Base-by-base conservation (phyloP, 1,284 basidiomycete genomes). In the Leucoagaricus sp. region DNA sequence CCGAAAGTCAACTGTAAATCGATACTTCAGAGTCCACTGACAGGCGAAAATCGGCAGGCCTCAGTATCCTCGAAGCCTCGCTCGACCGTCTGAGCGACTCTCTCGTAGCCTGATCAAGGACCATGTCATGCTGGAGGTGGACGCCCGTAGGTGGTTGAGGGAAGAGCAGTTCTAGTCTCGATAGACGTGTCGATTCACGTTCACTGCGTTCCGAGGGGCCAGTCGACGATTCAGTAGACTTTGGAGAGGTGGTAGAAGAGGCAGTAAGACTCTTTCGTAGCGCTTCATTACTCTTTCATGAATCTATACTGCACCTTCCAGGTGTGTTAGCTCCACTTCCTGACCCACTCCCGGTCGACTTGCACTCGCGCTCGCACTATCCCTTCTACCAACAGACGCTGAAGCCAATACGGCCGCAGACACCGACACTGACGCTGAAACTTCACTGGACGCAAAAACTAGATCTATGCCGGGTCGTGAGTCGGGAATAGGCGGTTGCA, bases 401-500 rank as follows among this genome's bases (percentile, higher is more conserved):
- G n/a, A n/a, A n/a, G n/a, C n/a, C n/a, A n/a, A n/a, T n/a, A n/a
- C n/a, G n/a, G n/a, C n/a, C n/a, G n/a, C n/a, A n/a, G n/a, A n/a
- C n/a, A n/a, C n/a, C n/a, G n/a, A n/a, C n/a, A n/a, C n/a, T n/a
- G n/a, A n/a, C n/a, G n/a, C n/a, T n/a, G n/a, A n/a, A n/a, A n/a
- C n/a, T n/a, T n/a, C n/a, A n/a, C n/a, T n/a, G n/a, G n/a, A 12
- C 8, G 29, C 42, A 34, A 49, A 26, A 15, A 23, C 48, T 17
- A 63, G 64, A 40, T 67, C 64, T 13, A 63, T 55, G 38, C 64
- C 63, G 1, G 65, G 63, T 17, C 62, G 48, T 9, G 60, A 47
- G 13, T 59, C 61, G 17, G 76, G 61, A 0, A 74, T n/a, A n/a
- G n/a, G n/a, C n/a, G n/a, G n/a, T n/a, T n/a, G 75, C 1, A 76